phyloP scores from a whole-genome alignment of 2,329 filamentous ascomycete genomes.

The Thielaviopsis populi region DNA sequence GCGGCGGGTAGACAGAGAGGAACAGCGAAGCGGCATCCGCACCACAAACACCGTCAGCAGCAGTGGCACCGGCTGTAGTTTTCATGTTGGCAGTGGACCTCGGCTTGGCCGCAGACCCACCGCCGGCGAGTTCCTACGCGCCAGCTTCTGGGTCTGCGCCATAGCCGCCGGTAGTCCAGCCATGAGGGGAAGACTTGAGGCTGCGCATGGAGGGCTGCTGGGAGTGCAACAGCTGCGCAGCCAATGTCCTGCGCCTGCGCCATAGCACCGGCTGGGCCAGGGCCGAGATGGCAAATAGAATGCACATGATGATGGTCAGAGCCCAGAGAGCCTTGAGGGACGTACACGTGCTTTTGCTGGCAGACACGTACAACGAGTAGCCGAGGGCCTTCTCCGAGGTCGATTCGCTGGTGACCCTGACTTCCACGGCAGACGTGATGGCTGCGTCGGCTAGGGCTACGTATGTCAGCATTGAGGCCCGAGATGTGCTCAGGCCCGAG shows the following conservation, averaged over 20 bases:
- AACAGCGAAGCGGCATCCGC: background rate
- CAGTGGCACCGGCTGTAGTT: background rate
- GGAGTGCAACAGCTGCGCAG: slow-evolving; percentile 7
- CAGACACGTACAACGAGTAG: slow-evolving; percentile 35
- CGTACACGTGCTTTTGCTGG: slow-evolving; percentile 51
- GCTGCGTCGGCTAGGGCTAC: background rate
- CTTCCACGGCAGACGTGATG: background rate
- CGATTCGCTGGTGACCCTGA: slow-evolving; percentile 19
- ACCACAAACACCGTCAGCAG: too few species aligned
- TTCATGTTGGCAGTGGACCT: background rate
- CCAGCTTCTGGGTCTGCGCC: slow-evolving; percentile 3
- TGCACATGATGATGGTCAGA: slow-evolving; percentile 61
- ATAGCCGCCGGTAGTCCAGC: slow-evolving; percentile 3
- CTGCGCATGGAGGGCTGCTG: slow-evolving; percentile 4
- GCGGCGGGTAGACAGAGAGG: background rate
- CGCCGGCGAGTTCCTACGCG: slow-evolving; percentile 11
- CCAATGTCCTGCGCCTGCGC: slow-evolving; percentile 24
- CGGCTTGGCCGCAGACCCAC: background rate
- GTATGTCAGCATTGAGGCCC: slow-evolving; percentile 21
- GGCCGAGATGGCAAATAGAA: slow-evolving; percentile 51
- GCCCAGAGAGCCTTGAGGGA: slow-evolving; percentile 85
- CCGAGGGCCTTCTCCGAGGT: background rate
- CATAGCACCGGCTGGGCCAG: slow-evolving; percentile 46
- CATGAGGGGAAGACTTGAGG: background rate
- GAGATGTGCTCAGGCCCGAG: slow-evolving; percentile 29